phyloP scores from a whole-genome alignment of 768 basidiomycete species.

The Saitozyma podzolica region DNA sequence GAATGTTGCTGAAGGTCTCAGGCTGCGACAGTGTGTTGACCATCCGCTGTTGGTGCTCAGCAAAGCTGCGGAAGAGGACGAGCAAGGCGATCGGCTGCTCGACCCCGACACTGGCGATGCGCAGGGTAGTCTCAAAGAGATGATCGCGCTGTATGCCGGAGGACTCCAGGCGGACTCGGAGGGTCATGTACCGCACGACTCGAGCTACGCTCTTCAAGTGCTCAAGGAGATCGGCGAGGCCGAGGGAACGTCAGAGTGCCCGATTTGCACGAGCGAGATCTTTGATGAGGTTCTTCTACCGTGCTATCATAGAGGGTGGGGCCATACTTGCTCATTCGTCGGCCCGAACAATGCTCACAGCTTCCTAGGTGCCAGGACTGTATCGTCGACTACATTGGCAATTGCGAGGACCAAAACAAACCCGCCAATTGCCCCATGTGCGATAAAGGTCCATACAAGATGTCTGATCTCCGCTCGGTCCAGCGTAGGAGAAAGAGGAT shows the following conservation, averaged over 20 bases:
- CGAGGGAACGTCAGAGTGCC: slow-evolving; percentile 46
- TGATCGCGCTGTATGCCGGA: slow-evolving; percentile 46
- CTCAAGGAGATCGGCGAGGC: slow-evolving; percentile 56
- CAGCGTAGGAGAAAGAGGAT: slow-evolving; percentile 34
- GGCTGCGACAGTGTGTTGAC: slow-evolving; percentile 85
- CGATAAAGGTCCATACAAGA: slow-evolving; percentile 41
- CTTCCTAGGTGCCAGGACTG: slow-evolving; percentile 77
- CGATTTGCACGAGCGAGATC: slow-evolving; percentile 55
- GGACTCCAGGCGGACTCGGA: slow-evolving; percentile 54
- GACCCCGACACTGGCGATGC: slow-evolving; percentile 30
- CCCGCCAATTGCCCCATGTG: slow-evolving; percentile 79
- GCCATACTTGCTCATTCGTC: slow-evolving; percentile 59
- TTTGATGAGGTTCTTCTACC: slow-evolving; percentile 59
- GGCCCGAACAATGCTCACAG: slow-evolving; percentile 23
- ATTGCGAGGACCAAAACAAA: slow-evolving; percentile 69
- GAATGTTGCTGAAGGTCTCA: slow-evolving; percentile 43
- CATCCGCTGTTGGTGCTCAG: slow-evolving; percentile 80
- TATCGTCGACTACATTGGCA: slow-evolving; percentile 70
- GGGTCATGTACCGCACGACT: slow-evolving; percentile 46
- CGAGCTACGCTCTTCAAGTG: slow-evolving; percentile 54
- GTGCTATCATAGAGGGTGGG: slow-evolving; percentile 46
- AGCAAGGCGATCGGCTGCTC: slow-evolving; percentile 48
- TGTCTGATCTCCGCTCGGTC: slow-evolving; percentile 43
- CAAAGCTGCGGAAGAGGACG: slow-evolving; percentile 55
- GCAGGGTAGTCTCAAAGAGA: slow-evolving; percentile 32